These are phyloP conservation scores for Marvania coccoides DNA, from an alignment of 139 green algal genomes.

Conservation along the genomic window DNA sequence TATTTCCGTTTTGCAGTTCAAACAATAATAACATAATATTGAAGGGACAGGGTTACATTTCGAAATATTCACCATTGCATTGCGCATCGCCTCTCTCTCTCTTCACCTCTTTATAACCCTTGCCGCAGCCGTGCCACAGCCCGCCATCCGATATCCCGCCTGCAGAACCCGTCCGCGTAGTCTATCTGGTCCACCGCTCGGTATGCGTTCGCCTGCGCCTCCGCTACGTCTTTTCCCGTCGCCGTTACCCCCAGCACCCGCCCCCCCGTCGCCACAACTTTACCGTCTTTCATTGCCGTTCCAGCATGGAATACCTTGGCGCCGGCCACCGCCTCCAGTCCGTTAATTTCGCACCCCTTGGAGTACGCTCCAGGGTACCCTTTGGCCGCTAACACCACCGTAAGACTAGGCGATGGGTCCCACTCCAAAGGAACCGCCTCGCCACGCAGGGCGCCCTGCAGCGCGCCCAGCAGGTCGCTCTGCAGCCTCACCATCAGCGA, in stretches of 20 bases:
- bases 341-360: slow-evolving; percentile 71
- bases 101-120: neutral
- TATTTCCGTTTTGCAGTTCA: too few relatives aligned
- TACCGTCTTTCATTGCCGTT: slow-evolving; percentile 42
- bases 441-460: slow-evolving; percentile 48
- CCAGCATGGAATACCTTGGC: slow-evolving; percentile 90
- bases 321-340: slow-evolving; percentile 41
- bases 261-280: slow-evolving; percentile 51
- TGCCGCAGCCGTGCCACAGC: slow-evolving; percentile 44
- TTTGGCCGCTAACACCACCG: slow-evolving; percentile 81
- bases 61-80: neutral
- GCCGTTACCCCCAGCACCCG: slow-evolving; percentile 80
- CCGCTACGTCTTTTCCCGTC: slow-evolving; percentile 44
- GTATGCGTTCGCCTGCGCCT: slow-evolving; percentile 75
- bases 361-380: slow-evolving; percentile 91
- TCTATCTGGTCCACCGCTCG: slow-evolving; percentile 67
- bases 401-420: slow-evolving; percentile 41
- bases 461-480: slow-evolving; percentile 72
- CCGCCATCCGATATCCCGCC: slow-evolving; percentile 82
- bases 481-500: slow-evolving; percentile 83
- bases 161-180: slow-evolving; percentile 77
- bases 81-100: neutral
- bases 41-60: neutral
- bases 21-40: too few relatives aligned
- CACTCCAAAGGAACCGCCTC: slow-evolving; percentile 4